Evolutionary conservation across 176 grass and related monocot genomes (phyloP).

Genomic region (Hordeum vulgare): DNA sequence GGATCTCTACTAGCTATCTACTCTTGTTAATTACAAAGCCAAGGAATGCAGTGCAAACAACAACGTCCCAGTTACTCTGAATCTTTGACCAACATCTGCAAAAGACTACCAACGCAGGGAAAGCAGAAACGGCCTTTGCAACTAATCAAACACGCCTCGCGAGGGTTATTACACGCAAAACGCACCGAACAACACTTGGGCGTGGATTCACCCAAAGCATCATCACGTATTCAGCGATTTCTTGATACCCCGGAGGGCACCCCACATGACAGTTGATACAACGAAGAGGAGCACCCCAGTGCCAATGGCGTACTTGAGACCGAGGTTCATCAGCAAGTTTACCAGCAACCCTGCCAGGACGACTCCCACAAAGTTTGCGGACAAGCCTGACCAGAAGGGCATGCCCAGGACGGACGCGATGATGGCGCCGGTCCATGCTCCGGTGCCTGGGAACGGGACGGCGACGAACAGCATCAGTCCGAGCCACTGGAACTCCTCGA

Average conservation of each 20-base stretch:
- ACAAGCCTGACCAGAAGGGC: constrained; percentile 70
- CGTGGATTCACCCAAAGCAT: neutral
- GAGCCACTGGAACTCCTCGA: constrained; percentile 89
- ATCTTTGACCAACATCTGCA: neutral
- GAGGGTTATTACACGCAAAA: too few species aligned
- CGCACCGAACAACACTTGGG: too few species aligned
- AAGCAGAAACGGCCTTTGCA: too few species aligned
- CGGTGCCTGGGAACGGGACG: constrained; percentile 81
- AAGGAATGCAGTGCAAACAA: neutral
- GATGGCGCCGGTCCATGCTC: constrained; percentile 81
- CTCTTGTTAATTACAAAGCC: neutral
- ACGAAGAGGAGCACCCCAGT: constrained; percentile 61
- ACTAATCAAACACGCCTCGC: too few species aligned
- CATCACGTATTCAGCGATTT: constrained; percentile 36
- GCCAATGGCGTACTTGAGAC: constrained; percentile 62
- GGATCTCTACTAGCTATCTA: neutral
- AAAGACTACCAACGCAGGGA: neutral
- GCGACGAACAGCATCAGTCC: constrained; percentile 94
- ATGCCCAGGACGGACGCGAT: constrained; percentile 79
- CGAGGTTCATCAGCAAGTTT: constrained; percentile 84
- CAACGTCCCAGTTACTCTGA: too few species aligned
- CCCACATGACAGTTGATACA: constrained; percentile 78
- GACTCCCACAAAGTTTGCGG: constrained; percentile 78
- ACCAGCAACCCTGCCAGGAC: constrained; percentile 71
- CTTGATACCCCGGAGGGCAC: constrained; percentile 56